These are phyloP conservation scores for Phytophthora hibernalis DNA, from an alignment of 352 stramenopile genomes.

Conservation along the genomic window DNA sequence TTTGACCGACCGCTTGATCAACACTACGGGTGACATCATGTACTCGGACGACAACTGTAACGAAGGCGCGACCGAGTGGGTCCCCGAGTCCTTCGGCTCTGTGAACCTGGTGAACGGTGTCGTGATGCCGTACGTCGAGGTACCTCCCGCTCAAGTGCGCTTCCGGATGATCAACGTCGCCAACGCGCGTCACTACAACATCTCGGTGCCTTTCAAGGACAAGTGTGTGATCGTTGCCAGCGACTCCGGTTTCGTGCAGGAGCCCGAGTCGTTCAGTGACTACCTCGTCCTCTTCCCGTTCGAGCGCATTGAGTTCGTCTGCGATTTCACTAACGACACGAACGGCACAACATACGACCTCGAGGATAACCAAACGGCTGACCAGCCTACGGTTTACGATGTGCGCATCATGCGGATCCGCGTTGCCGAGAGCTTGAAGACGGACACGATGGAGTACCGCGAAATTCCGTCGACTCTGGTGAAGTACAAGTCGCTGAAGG, in stretches of 20 bases:
- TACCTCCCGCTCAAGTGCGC: constrained; percentile 69
- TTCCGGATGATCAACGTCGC: constrained; percentile 69
- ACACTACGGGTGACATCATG: constrained; percentile 44
- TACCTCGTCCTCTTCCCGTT: constrained; percentile 51
- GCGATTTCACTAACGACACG: constrained; percentile 51
- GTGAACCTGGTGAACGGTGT: constrained; percentile 68
- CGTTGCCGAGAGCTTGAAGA: constrained; percentile 45
- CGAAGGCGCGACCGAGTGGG: constrained; percentile 44
- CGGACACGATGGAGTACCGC: constrained; percentile 37
- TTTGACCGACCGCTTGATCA: constrained; percentile 52
- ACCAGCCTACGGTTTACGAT: constrained; percentile 56
- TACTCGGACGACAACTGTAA: constrained; percentile 67
- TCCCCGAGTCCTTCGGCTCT: constrained; percentile 61
- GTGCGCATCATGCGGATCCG: constrained; percentile 55
- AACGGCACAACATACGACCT: constrained; percentile 59
- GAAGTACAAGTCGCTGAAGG: constrained; percentile 63
- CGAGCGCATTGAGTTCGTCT: constrained; percentile 66
- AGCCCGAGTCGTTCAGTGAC: constrained; percentile 22
- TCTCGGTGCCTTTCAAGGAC: constrained; percentile 67
- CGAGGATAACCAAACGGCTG: constrained; percentile 49
- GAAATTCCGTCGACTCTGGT: constrained; percentile 46
- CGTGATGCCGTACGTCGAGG: constrained; percentile 72
- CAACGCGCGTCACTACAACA: constrained; percentile 82
- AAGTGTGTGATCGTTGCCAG: constrained; percentile 67
- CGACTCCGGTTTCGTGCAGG: constrained; percentile 66